phyloP scores from a whole-genome alignment of 2,329 filamentous ascomycete species.

The Claviceps maximensis region DNA sequence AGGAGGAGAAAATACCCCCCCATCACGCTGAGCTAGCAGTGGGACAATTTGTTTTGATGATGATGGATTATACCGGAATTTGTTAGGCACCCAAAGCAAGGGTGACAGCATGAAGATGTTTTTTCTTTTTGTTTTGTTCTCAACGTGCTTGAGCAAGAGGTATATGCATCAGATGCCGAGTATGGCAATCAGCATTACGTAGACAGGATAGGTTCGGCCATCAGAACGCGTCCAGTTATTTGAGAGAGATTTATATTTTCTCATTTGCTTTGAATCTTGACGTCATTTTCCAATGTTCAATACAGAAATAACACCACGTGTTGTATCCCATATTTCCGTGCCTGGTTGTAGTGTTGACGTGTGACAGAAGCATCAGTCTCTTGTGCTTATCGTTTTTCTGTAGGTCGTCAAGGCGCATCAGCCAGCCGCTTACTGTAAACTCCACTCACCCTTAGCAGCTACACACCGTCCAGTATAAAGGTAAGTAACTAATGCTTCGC shows the following conservation, averaged over 20 bases:
- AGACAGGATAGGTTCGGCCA: constrained; percentile 4
- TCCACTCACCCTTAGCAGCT: too few relatives aligned
- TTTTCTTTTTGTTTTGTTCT: constrained; percentile 5
- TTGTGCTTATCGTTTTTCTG: too few relatives aligned
- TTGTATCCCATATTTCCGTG: too few relatives aligned
- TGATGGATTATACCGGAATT: neutral
- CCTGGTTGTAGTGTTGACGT: too few relatives aligned
- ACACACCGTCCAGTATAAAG: too few relatives aligned
- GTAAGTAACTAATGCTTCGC: too few relatives aligned
- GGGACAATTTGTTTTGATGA: constrained; percentile 2
- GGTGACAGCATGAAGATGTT: neutral
- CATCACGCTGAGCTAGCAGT: neutral
- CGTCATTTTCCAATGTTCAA: too few relatives aligned
- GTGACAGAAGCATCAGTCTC: too few relatives aligned
- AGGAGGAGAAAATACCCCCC: constrained; percentile 4
- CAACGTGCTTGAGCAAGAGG: neutral
- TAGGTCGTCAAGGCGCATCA: too few relatives aligned
- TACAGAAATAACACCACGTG: too few relatives aligned
- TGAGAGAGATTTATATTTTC: neutral
- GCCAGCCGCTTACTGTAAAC: too few relatives aligned
- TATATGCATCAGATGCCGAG: neutral
- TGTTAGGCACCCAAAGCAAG: neutral
- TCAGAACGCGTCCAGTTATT: neutral
- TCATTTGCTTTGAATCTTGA: neutral
- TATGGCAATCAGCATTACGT: constrained; percentile 2